Evolutionary conservation across 2,329 filamentous ascomycete genomes (phyloP), one percentile per base, ranked within the genome.

Genomic region (Trichoderma sp.): DNA sequence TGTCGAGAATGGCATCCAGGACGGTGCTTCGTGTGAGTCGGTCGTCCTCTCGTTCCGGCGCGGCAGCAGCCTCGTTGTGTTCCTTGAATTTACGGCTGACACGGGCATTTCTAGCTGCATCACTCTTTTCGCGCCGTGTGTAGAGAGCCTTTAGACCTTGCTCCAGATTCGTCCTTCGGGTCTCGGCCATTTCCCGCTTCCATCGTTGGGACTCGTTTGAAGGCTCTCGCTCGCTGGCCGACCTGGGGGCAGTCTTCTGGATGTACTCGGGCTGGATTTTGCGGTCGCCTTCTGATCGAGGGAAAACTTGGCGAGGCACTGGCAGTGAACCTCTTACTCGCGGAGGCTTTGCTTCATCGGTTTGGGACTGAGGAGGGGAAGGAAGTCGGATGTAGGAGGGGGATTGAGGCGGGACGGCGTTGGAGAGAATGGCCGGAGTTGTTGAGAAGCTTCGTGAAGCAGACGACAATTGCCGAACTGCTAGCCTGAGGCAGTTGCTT

Each of bases 381-480:
- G 95, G 96, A 74, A 98, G 88, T 78, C 94, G 91, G 85, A 98
- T 93, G 87, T 93, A 98, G 78, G 90, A 90, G 64, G 97, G 96
- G 45, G 95, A 97, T 83, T 98, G 94, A 66, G 97, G 96, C 21
- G 93, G 93, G 78, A 95, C 93, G 64, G 87, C 86, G 76, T 90
- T 87, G 67, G 85, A 85, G 81, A 82, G 75, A 80, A 85, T 83
- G 64, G 83, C 78, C 69, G 82, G 78, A 29, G 83, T 83, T 8
- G 81, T 82, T 27, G 83, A 84, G 75, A 85, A 83, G 41, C 78
- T 77, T 75, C 83, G 80, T n/a, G 80, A 76, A 16, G 78, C 71
- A 56, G 76, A 53, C n/a, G 80, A 68, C 71, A 81, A 78, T 69
- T 81, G 81, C 64, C 80, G 79, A 59, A 80, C 75, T 65, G 79